Percentiles rank a stretch among this genome's conserved stretches.
phyloP scores from a whole-genome alignment of 768 basidiomycete species.

The Serendipita sp. region DNA sequence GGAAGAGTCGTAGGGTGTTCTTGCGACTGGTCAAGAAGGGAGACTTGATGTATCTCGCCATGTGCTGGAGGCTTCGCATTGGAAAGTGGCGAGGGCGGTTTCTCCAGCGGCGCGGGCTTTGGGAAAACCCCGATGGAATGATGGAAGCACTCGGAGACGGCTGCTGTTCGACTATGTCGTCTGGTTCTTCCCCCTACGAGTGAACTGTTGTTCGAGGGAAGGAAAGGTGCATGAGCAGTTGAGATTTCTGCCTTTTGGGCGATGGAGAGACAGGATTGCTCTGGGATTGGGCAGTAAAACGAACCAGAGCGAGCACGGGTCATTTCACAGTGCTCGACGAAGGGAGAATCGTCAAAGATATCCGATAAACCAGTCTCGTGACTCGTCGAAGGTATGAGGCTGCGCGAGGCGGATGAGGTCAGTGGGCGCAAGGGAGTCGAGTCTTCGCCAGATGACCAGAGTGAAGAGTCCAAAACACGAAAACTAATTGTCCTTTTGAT shows the following conservation, averaged over 20 bases:
- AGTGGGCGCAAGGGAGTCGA: background rate
- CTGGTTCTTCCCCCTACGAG: background rate
- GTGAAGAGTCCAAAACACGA: background rate
- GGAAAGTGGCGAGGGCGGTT: background rate
- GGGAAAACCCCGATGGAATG: background rate
- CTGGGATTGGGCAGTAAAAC: constrained; percentile 2
- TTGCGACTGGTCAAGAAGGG: background rate
- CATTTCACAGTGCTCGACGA: background rate
- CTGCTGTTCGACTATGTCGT: background rate
- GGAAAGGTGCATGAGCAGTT: background rate
- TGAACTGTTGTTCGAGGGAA: background rate
- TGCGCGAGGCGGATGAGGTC: too few species aligned
- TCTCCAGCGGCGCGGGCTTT: background rate
- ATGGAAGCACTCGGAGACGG: background rate
- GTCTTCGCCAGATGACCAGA: background rate
- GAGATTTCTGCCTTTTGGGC: constrained; percentile 5
- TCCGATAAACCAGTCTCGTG: too few species aligned
- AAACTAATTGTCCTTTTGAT: background rate
- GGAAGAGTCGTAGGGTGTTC: background rate
- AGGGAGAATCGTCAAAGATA: too few species aligned
- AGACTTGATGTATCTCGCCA: background rate
- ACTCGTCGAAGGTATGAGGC: too few species aligned
- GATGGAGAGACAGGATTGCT: background rate
- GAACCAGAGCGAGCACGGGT: constrained; percentile 5
- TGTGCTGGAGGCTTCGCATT: background rate